Percentiles rank a stretch among this genome's conserved stretches.
phyloP scores from a whole-genome alignment of 306 rosid species.

The Quercus aquifolioides region DNA sequence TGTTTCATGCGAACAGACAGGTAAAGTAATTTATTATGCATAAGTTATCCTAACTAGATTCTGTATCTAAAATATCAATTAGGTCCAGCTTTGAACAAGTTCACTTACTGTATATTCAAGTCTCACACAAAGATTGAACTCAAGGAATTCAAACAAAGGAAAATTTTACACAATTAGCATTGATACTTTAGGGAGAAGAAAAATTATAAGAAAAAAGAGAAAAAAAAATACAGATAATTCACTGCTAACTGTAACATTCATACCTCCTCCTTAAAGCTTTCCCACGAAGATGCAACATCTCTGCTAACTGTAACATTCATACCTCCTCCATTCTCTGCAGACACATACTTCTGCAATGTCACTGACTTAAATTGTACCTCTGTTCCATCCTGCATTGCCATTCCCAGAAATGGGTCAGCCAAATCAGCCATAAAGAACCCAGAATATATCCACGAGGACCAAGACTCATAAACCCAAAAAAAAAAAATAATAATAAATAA shows the following conservation, averaged over 20 bases:
- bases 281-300: slow-evolving; percentile 86
- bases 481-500: no score
- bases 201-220: neutral
- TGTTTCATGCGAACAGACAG: no score
- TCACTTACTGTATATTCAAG: neutral
- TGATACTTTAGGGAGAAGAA: no score
- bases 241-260: neutral
- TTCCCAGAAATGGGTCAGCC: slow-evolving; percentile 17
- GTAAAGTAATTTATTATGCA: neutral
- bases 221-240: neutral
- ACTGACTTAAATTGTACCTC: slow-evolving; percentile 79
- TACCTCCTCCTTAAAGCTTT: slow-evolving; percentile 46
- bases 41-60: neutral
- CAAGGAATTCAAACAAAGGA: neutral
- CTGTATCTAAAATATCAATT: neutral
- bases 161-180: neutral
- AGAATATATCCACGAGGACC: neutral
- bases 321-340: slow-evolving; percentile 90
- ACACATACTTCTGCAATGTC: slow-evolving; percentile 67
- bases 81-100: neutral
- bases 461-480: neutral
- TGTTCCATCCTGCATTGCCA: slow-evolving; percentile 68
- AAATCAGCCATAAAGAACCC: slow-evolving; percentile 15
- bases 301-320: slow-evolving; percentile 60
- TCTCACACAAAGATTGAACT: neutral